Evolutionary conservation across 305 asterid species (phyloP), one percentile per base, ranked within the genome.

Genomic region (Solanum hybrid): DNA sequence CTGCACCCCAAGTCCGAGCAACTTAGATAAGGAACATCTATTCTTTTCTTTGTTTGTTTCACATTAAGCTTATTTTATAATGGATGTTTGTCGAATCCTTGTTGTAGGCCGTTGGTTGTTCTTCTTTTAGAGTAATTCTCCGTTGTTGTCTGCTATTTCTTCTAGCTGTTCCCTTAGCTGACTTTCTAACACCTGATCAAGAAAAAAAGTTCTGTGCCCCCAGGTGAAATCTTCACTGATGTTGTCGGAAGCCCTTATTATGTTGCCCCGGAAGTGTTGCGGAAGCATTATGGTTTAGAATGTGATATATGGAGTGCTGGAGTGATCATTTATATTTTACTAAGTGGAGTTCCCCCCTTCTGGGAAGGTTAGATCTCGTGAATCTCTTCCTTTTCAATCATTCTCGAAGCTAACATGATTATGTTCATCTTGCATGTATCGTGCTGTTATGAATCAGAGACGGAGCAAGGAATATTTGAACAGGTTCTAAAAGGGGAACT

Each of bases 381-480:
- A 80, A 80, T 37, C 61, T 80, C 86, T 3, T 37, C 32, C 33
- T 12, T 78, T 22, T 4, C 11, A 51, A 79, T 80, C 20, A 12
- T 80, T 80, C 33, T 37, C 6, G 86, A 1, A 37, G 33, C n/a
- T 37, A 37, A 80, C n/a, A 80, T 37, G 61, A 80, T 80, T n/a
- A 5, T 33, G 45, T 79, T 1, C 32, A 11, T 79, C 57, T 79
- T 36, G 3, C 85, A 79, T 79, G 57, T 36, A 11, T 34, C 11
- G 22, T 5, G 32, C 0, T 36, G 85, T n/a, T 80, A 22, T 80
- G 86, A 12, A 37, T 24, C 96, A 97, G 99, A 97, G 93, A 96
- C 99, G 89, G 99, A 97, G 95, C 94, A 92, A 95, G 99, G 98
- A 89, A 96, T 97, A 91, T 97, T 97, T 94, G 97, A 98, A 87